Evolutionary conservation across 192 early-diverging fungal species (phyloP), one percentile per base, ranked within the genome.

Genomic region (Linnemannia hyalina): DNA sequence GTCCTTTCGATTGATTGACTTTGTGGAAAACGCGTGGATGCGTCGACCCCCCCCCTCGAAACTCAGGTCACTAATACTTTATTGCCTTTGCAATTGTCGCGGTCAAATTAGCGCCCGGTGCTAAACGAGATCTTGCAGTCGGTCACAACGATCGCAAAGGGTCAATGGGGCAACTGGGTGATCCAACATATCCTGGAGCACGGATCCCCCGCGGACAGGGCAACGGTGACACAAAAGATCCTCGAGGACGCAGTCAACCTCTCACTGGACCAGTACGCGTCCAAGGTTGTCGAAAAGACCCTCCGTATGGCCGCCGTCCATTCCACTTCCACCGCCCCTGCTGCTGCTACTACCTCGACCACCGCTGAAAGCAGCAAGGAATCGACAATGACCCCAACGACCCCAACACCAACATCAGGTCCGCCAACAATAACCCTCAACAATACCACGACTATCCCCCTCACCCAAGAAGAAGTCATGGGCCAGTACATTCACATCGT

Each of bases 101-200:
- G n/a, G n/a, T 82, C n/a, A 26, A 10, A 46, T 60, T 74, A 91
- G 90, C 77, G 89, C 4, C 92, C 91, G 11, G 92, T 95, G 49
- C 60, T 96, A 40, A 82, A 90, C 32, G 95, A 96, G 74, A 90
- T 96, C 16, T 80, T 95, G 20, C 88, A 88, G 13, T 85, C 90
- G 20, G 93, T 93, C 29, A 90, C 91, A 11, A 89, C 91, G 20
- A 93, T 96, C 71, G 91, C 95, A 22, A 92, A 92, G 83, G 93
- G 95, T 18, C 95, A 96, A 81, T 96, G 95, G 95, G 95, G 95
- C 22, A 96, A 96, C 83, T 96, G 95, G 95, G 95, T 96, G 6
- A 94, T 95, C 68, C 95, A 96, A 71, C 95, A 96, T 78, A 86
- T 96, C 3, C 88, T 96, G 9, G 95, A 96, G 76, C 92, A 96